Conservation (phyloP, 805 yeast species). For the Naumovozyma baii region DNA sequence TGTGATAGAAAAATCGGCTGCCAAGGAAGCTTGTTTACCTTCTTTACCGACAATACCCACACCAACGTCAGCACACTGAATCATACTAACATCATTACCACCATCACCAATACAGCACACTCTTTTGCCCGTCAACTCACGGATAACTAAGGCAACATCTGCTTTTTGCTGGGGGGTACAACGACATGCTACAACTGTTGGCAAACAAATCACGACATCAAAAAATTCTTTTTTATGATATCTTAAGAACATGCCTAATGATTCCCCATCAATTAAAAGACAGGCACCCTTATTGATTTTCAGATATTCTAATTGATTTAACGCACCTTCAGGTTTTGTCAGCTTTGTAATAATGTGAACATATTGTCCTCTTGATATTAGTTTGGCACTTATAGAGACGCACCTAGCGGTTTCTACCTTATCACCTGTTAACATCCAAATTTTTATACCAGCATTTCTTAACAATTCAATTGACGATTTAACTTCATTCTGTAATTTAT, state of each 20-base stretch:
- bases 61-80: conserved; percentile 97
- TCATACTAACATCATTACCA: conserved; percentile 98
- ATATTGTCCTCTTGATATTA: conserved; percentile 87
- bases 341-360: conserved; percentile 77
- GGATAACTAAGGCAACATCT: conserved; percentile 76
- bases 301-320: conserved; percentile 65
- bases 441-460: conserved; percentile 92
- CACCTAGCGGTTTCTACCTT: conserved; percentile 97
- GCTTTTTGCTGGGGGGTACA: conserved; percentile 99
- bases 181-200: conserved; percentile 96
- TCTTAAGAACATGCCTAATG: conserved; percentile 59
- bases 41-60: conserved; percentile 98
- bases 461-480: conserved; percentile 84
- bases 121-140: conserved; percentile 71
- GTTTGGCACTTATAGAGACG: conserved; percentile 90
- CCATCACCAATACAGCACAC: conserved; percentile 99
- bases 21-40: conserved; percentile 93
- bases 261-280: conserved; percentile 87
- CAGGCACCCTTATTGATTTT: conserved; percentile 48
- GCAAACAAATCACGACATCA: conserved; percentile 62
- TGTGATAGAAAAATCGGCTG: conserved; percentile 91
- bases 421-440: conserved; percentile 99
- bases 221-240: conserved; percentile 65
- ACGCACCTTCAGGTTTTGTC: conserved; percentile 49
- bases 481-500: conserved; percentile 82